Base-by-base conservation (phyloP, 441 rosid genomes). In the Arabidopsis hybrid region DNA sequence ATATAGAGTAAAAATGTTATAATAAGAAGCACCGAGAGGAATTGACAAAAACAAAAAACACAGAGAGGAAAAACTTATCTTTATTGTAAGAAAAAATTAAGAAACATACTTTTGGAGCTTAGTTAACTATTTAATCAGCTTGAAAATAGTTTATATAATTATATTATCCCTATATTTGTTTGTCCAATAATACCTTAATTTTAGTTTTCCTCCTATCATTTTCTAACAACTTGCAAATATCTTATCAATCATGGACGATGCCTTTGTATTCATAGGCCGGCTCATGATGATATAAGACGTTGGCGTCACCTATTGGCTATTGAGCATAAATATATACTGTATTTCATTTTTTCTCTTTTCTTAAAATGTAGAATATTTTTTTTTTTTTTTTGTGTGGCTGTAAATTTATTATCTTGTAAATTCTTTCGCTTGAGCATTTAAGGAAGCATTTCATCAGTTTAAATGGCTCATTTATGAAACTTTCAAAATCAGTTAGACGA, bases 211-310 rank as follows among this genome's bases (percentile, higher is more conserved):
- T 75, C 73, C 73, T 52, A 67, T 67, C 63, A 43, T 34, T 69
- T 55, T 69, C 75, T 29, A 67, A 49, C 71, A 70, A 63, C 47
- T 76, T 69, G 79, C 65, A 69, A 67, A 57, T 45, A 68, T 47
- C 66, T 46, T 31, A 57, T 69, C 75, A 69, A 49, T 76, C 65
- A 63, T 47, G 39, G 39, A 62, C 53, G 13, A 31, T 32, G 65
- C 66, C 16, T 56, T 69, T 38, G 65, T 59, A 74, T 74, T 62
- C 71, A 63, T 63, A 69, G 60, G 67, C 60, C 71, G 70, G 75
- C 71, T 63, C 71, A 58, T 57, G 40, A 56, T 57, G 66, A 57
- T 75, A 39, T 63, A 67, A 53, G 58, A 61, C 53, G 34, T 21
- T 34, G 49, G 45, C 26, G 36, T 69, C 47, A 69, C 65, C 9